These are phyloP conservation scores for Pseudoneurospora amorphoporcata DNA, from an alignment of 495 filamentous ascomycete species.

Conservation along the genomic window DNA sequence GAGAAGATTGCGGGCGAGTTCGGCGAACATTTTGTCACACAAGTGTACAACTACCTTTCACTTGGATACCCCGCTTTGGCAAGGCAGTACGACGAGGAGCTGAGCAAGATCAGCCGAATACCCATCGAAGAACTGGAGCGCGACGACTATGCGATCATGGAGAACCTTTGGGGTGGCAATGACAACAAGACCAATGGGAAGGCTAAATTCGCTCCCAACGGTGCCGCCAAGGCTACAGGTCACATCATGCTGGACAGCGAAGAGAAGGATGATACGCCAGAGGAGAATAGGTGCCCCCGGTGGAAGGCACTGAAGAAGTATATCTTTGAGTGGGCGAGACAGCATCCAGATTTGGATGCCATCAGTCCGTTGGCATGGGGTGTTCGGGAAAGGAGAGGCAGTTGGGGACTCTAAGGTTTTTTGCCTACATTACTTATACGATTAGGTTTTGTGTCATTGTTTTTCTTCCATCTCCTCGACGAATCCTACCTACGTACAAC, in stretches of 20 bases:
- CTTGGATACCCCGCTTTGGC: conserved; percentile 81
- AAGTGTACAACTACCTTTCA: conserved; percentile 93
- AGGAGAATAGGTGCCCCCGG: conserved; percentile 42
- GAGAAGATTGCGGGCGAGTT: conserved; percentile 56
- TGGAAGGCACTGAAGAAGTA: conserved; percentile 78
- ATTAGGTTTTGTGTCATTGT: background rate
- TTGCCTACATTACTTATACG: background rate
- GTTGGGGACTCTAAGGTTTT: conserved; percentile 61
- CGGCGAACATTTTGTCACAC: conserved; percentile 75
- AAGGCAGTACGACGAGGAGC: conserved; percentile 69
- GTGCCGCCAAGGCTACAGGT: conserved; percentile 20
- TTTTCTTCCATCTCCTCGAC: conserved; percentile 2
- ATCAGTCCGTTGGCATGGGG: conserved; percentile 57
- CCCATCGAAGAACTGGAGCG: conserved; percentile 51
- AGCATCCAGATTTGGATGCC: conserved; percentile 55
- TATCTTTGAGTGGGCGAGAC: conserved; percentile 73
- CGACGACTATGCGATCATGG: conserved; percentile 57
- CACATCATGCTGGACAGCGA: conserved; percentile 29
- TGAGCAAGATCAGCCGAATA: conserved; percentile 66
- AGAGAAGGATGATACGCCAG: conserved; percentile 23
- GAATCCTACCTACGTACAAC: background rate
- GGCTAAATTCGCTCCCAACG: conserved; percentile 22
- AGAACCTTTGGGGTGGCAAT: conserved; percentile 44
- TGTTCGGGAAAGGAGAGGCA: conserved; percentile 61
- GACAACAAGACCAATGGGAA: conserved; percentile 5